These are phyloP conservation scores for Penicillium olsonii DNA, from an alignment of 2,329 filamentous ascomycete genomes.

Conservation along the genomic window DNA sequence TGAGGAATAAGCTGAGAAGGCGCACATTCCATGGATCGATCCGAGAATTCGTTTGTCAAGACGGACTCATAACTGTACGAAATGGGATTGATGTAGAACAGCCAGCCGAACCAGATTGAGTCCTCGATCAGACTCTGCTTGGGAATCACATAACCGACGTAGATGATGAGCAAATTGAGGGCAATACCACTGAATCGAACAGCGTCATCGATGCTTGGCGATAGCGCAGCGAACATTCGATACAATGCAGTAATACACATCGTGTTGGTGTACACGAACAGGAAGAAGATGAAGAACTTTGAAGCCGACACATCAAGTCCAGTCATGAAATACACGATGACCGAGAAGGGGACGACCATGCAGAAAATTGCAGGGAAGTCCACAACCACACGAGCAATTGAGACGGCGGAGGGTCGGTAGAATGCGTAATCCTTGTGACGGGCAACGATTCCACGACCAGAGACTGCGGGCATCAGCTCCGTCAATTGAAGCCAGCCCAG, in stretches of 20 bases:
- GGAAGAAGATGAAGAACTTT: conserved; percentile 67
- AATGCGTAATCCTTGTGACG: conserved; percentile 70
- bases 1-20: conserved; percentile 61
- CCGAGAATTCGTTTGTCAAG: conserved; percentile 65
- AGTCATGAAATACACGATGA: conserved; percentile 68
- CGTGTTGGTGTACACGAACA: conserved; percentile 65
- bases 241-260: conserved; percentile 66
- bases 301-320: conserved; percentile 59
- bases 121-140: conserved; percentile 59
- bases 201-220: conserved; percentile 65
- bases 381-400: conserved; percentile 61
- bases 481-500: conserved; percentile 72
- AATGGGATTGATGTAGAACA: conserved; percentile 57
- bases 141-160: conserved; percentile 68
- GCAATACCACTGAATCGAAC: conserved; percentile 64
- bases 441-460: conserved; percentile 68
- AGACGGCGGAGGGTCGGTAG: conserved; percentile 68
- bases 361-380: conserved; percentile 63
- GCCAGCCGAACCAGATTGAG: conserved; percentile 69
- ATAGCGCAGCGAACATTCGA: conserved; percentile 66
- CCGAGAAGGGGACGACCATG: conserved; percentile 61
- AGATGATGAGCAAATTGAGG: conserved; percentile 64
- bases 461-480: conserved; percentile 76
- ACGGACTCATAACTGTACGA: conserved; percentile 68
- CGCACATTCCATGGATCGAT: conserved; percentile 59